Base-by-base conservation (phyloP, 2,329 filamentous ascomycete species). In the Penicillium sumatraense region DNA sequence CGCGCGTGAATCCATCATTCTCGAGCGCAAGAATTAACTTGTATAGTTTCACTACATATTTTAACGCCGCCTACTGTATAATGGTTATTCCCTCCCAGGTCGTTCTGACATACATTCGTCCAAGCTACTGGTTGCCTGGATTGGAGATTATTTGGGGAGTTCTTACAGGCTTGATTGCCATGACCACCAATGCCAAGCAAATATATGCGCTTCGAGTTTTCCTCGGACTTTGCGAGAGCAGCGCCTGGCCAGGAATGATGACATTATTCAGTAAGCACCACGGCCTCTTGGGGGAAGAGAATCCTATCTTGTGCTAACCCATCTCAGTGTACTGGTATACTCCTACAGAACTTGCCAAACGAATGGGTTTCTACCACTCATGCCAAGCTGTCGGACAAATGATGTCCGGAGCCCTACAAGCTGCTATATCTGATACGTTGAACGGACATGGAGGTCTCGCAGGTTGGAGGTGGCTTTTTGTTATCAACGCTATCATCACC, bases 21-120 rank as follows among this genome's bases (percentile, higher is more conserved):
- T 29, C 14, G 23, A 13, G 10, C 2, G 9, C n/a, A n/a, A 5
- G 10, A 3, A 16, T 54, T 63, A 2, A 63, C 26, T 7, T 2
- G 20, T 5, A 2, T 16, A 70, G 68, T 57, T 76, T 76, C 59
- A 75, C 72, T 1, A 76, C 74, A 5, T 72, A 71, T 36, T 74
- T 76, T 54, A 77, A 75, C 51, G 68, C 72, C 16, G 71, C 70
- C 1, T 77, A 77, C 56, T 72, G 71, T 48, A 58, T 76, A 10
- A 74, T 73, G 66, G 64, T 75, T 9, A 72, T 77, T 10, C 75
- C 75, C 2, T 73, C 72, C 0, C 72, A 77, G 60, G 61, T 77
- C 33, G 72, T 77, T 51, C 59, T 77, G 53, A 75, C 74, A 5
- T 73, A 74, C 52, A 49, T 67, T 11, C 62, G 71, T 57, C 56